Percentiles rank a stretch among this genome's conserved stretches.
These are phyloP conservation scores for Capronia epimyces DNA, from an alignment of 2,329 filamentous ascomycete genomes.

Conservation along the genomic window DNA sequence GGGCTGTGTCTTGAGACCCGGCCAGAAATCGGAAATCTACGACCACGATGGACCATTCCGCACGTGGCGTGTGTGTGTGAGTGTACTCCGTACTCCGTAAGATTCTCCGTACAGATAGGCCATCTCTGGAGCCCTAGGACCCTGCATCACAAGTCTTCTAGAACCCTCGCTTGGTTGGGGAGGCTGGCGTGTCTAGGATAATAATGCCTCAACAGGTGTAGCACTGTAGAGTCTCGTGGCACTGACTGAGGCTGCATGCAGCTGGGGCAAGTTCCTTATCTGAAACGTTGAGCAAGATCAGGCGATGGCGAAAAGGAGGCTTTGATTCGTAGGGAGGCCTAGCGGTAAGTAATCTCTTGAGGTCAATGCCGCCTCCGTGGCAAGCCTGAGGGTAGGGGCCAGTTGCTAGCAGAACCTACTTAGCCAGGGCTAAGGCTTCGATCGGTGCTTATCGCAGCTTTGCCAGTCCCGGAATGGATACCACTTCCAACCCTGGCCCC, in stretches of 20 bases:
- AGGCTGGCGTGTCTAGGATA: neutral
- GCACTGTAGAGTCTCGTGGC: neutral
- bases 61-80: too few species aligned
- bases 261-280: neutral
- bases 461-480: slow-evolving; percentile 2
- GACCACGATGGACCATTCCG: too few species aligned
- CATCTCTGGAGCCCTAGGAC: too few species aligned
- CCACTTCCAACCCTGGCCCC: neutral
- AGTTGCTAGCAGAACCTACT: neutral
- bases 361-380: neutral
- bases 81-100: too few species aligned
- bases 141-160: neutral
- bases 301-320: neutral
- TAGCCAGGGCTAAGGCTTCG: slow-evolving; percentile 5
- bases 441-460: slow-evolving; percentile 12
- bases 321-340: neutral
- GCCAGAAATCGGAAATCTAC: too few species aligned
- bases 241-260: neutral
- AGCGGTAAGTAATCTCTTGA: neutral
- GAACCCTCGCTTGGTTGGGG: neutral
- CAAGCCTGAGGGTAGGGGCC: neutral
- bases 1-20: too few species aligned
- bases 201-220: neutral
- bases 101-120: too few species aligned
- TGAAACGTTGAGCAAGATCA: neutral